These are phyloP conservation scores for Clonostachys rosea DNA, from an alignment of 2,329 filamentous ascomycete species.

Conservation along the genomic window DNA sequence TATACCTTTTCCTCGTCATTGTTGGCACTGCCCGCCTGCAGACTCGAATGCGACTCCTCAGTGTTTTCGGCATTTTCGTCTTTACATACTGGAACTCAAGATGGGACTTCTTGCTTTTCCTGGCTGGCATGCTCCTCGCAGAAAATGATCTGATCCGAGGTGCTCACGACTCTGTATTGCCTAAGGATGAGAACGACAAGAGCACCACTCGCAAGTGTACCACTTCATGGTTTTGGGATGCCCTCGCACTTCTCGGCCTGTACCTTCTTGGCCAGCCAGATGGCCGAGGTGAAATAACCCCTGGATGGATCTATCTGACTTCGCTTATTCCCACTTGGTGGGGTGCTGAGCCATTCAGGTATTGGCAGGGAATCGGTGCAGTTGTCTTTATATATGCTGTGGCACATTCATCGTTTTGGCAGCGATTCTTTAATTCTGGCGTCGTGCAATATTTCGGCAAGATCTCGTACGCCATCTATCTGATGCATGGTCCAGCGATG, in stretches of 20 bases:
- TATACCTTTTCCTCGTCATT: conserved; percentile 50
- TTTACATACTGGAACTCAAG: conserved; percentile 41
- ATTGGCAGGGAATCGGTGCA: conserved; percentile 51
- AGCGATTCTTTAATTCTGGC: conserved; percentile 42
- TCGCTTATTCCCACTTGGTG: conserved; percentile 44
- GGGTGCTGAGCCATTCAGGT: conserved; percentile 42
- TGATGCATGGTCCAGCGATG: conserved; percentile 54
- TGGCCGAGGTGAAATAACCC: conserved; percentile 36
- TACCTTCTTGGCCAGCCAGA: conserved; percentile 42
- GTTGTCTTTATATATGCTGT: conserved; percentile 46
- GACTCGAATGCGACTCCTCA: conserved; percentile 31
- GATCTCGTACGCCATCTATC: conserved; percentile 57
- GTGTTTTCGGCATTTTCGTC: conserved; percentile 31
- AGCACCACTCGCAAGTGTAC: not conserved
- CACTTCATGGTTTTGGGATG: conserved; percentile 23
- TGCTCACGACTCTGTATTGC: conserved; percentile 27
- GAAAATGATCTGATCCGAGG: conserved; percentile 47
- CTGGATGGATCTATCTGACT: conserved; percentile 45
- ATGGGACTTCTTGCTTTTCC: conserved; percentile 53
- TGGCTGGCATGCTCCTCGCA: conserved; percentile 48
- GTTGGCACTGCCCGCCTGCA: conserved; percentile 43
- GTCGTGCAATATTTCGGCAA: conserved; percentile 54
- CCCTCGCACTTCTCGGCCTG: conserved; percentile 41
- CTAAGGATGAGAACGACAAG: conserved; percentile 10
- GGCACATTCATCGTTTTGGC: conserved; percentile 38